Conservation (phyloP, 345 rosid genomes). For the Gossypium rotundifolium region DNA sequence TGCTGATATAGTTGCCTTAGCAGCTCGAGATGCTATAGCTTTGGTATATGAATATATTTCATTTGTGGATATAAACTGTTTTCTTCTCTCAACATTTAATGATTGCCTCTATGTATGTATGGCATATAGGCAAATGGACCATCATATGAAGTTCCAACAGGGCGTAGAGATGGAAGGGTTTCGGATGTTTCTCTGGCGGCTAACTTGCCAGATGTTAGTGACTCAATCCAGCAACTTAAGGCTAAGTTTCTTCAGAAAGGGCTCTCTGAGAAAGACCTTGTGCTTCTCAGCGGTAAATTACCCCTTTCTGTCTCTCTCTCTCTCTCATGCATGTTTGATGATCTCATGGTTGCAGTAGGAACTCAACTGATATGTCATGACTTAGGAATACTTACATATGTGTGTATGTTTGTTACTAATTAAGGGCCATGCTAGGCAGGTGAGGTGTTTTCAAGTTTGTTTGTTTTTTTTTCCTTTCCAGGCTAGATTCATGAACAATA, state of each 20-base stretch:
- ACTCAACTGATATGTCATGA: constrained; percentile 27
- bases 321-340: constrained; percentile 37
- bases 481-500: not conserved
- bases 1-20: constrained; percentile 75
- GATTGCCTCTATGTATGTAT: not conserved
- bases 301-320: constrained; percentile 20
- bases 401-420: not conserved
- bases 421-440: not conserved
- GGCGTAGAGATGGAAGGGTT: constrained; percentile 66
- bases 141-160: constrained; percentile 57
- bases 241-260: constrained; percentile 54
- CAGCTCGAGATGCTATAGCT: constrained; percentile 74
- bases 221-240: constrained; percentile 52
- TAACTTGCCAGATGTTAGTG: constrained; percentile 60
- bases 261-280: constrained; percentile 61
- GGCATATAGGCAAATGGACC: constrained; percentile 57
- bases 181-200: constrained; percentile 43
- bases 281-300: constrained; percentile 57
- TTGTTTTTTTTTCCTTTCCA: not conserved
- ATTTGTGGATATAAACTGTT: not conserved
- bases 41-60: constrained; percentile 31
- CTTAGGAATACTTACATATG: not conserved
- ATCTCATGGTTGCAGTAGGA: constrained; percentile 27
- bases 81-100: not conserved
- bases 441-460: not conserved